Evolutionary conservation across 148 eudicot genomes (phyloP).

Genomic region (Diospyros kaki): DNA sequence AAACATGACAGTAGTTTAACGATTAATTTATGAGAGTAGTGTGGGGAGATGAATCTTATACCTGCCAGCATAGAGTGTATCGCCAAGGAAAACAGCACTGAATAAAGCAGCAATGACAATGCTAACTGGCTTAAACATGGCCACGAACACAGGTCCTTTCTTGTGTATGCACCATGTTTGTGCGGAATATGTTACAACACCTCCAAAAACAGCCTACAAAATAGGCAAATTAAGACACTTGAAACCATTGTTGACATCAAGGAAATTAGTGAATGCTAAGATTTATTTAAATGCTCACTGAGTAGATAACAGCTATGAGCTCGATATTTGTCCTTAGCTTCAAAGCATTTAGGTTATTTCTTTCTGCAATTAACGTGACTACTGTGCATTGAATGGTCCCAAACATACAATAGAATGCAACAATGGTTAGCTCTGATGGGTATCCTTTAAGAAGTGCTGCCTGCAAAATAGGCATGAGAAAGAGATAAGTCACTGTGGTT

Average conservation of each 20-base stretch:
- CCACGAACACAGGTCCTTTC: conserved; percentile 48
- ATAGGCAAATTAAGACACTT: background rate
- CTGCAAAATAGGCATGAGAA: conserved; percentile 18
- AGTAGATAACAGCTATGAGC: conserved; percentile 37
- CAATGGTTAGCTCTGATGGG: conserved; percentile 45
- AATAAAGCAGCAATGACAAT: conserved; percentile 40
- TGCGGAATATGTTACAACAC: conserved; percentile 17
- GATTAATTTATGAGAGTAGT: background rate
- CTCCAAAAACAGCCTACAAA: conserved; percentile 33
- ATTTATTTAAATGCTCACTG: conserved; percentile 28
- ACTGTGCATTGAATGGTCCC: conserved; percentile 36
- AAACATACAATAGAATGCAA: conserved; percentile 49
- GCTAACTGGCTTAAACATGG: conserved; percentile 49
- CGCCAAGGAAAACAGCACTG: conserved; percentile 40
- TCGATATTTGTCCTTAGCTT: conserved; percentile 31
- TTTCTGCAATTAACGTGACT: conserved; percentile 30
- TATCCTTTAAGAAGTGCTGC: conserved; percentile 45
- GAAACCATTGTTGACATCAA: conserved; percentile 3
- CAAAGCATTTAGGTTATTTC: conserved; percentile 32
- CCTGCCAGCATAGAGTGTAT: conserved; percentile 31
- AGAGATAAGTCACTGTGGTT: background rate
- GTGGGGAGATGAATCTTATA: conserved; percentile 5
- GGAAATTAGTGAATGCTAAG: background rate
- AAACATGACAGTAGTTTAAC: background rate
- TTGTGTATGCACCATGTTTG: conserved; percentile 43